A percentile compares a stretch with the other conserved stretches of the same genome.
phyloP scores from a whole-genome alignment of 441 rosid genomes.

The Euphorbia corollata region DNA sequence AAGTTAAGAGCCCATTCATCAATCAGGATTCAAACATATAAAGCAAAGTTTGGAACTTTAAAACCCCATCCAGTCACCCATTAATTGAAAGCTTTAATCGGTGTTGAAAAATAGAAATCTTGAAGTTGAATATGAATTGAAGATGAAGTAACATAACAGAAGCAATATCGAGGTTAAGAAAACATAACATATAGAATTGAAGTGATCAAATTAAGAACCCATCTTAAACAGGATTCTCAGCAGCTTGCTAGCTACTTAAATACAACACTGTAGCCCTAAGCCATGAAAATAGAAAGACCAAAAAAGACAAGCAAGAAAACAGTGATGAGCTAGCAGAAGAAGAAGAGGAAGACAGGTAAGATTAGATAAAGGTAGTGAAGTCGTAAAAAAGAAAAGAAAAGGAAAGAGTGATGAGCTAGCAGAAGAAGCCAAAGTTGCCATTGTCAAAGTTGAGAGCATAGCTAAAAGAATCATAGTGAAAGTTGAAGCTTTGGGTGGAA shows the following conservation, averaged over 20 bases:
- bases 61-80: not conserved
- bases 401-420: conserved; percentile 15
- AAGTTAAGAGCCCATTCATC: not conserved
- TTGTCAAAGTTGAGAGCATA: conserved; percentile 60
- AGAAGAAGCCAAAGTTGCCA: conserved; percentile 52
- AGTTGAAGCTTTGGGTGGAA: conserved; percentile 19
- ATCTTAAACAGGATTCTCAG: no score
- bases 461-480: conserved; percentile 46
- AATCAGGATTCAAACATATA: not conserved
- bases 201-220: no score
- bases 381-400: no score
- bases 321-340: no score
- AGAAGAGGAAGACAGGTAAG: not conserved
- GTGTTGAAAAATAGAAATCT: no score
- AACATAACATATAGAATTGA: no score
- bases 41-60: not conserved
- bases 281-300: not conserved
- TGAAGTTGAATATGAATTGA: not conserved
- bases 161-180: no score
- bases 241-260: not conserved
- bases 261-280: not conserved
- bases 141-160: not conserved
- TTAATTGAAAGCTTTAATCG: not conserved
- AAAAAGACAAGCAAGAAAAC: not conserved
- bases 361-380: not conserved